Percentiles rank a stretch among this genome's conserved stretches.
These are phyloP conservation scores for Vigna hirtella DNA, from an alignment of 306 rosid species.

Conservation along the genomic window DNA sequence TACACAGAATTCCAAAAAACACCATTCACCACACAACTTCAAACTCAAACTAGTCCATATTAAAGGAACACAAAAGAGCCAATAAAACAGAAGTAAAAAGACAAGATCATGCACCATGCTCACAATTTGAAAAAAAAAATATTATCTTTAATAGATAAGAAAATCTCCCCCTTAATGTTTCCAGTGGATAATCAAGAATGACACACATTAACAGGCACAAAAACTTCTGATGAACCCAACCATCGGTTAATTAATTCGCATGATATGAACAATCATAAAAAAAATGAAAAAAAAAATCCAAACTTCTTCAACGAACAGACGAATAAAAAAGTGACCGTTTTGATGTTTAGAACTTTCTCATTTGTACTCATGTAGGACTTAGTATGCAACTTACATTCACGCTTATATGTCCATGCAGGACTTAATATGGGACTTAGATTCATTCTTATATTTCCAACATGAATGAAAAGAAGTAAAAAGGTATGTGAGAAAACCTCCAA, in stretches of 20 bases:
- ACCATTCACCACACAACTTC: conserved; percentile 29
- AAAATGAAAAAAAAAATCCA: not conserved
- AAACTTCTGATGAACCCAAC: not conserved
- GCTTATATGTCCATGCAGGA: too few relatives aligned
- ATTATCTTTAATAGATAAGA: not conserved
- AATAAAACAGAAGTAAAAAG: not conserved
- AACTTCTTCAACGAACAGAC: not conserved
- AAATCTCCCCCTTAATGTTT: not conserved
- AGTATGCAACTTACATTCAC: too few relatives aligned
- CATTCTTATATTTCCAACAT: too few relatives aligned
- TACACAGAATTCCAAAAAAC: conserved; percentile 3
- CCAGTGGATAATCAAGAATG: not conserved
- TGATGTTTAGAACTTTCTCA: not conserved
- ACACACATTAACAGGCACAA: not conserved
- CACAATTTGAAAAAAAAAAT: not conserved
- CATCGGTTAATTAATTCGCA: not conserved
- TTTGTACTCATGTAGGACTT: too few relatives aligned
- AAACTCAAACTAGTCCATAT: conserved; percentile 10
- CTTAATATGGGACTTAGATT: too few relatives aligned
- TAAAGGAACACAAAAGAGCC: not conserved
- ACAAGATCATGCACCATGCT: not conserved
- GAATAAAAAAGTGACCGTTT: not conserved
- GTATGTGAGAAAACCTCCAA: conserved; percentile 57
- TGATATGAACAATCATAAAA: not conserved
- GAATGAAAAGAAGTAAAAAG: not conserved